phyloP scores from a whole-genome alignment of 2,329 filamentous ascomycete genomes.

The Arthrocladium fulminans region DNA sequence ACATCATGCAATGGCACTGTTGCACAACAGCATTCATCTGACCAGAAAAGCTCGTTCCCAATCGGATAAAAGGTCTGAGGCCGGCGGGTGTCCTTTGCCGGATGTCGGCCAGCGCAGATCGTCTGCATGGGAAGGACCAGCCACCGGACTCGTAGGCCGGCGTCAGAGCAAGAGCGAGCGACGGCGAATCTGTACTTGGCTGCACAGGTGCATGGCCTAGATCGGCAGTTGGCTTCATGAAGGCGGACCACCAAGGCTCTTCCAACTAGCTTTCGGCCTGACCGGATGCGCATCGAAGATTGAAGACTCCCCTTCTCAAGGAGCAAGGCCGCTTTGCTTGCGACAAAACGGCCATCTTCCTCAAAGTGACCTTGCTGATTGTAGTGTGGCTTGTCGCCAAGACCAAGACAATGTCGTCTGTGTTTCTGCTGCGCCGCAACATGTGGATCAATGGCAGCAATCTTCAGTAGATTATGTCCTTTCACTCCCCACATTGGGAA shows the following conservation, averaged over 20 bases:
- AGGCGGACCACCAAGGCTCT: conserved; percentile 42
- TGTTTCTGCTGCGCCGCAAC: conserved; percentile 4
- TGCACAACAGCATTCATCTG: conserved; percentile 64
- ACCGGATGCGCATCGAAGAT: not conserved
- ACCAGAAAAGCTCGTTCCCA: conserved; percentile 65
- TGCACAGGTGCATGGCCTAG: conserved; percentile 24
- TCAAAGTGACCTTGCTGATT: conserved; percentile 5
- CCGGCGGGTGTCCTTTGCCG: not conserved
- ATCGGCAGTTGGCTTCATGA: conserved; percentile 40
- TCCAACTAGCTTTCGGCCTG: conserved; percentile 3
- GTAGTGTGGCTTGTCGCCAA: not conserved
- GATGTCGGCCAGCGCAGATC: conserved; percentile 51
- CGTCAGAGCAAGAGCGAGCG: conserved; percentile 49
- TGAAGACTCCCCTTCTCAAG: conserved; percentile 10
- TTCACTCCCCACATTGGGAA: conserved; percentile 36
- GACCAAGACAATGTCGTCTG: not conserved
- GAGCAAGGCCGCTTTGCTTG: conserved; percentile 9
- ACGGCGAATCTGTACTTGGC: conserved; percentile 58
- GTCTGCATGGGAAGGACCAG: conserved; percentile 65
- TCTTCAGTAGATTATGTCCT: conserved; percentile 41
- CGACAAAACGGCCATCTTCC: not conserved
- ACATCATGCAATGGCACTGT: conserved; percentile 49
- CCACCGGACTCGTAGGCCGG: conserved; percentile 57
- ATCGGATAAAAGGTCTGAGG: conserved; percentile 48
- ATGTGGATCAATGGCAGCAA: conserved; percentile 36